Conservation (phyloP, 495 filamentous ascomycete species). For the Parachaetomium inaequale region DNA sequence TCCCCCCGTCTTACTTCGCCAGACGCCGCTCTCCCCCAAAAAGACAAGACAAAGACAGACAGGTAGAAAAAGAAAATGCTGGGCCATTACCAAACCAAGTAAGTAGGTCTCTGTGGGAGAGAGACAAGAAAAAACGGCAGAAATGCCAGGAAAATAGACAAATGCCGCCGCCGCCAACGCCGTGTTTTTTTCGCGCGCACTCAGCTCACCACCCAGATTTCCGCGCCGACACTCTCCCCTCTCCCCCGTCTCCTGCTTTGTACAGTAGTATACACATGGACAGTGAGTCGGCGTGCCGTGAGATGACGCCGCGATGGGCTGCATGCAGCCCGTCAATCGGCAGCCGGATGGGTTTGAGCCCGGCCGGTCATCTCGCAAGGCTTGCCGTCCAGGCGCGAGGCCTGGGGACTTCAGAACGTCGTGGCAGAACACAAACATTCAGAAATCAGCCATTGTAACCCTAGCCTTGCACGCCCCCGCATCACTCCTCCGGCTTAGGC, state of each 20-base stretch:
- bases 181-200: neutral
- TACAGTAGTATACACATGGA: slow-evolving; percentile 19
- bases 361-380: too few species aligned
- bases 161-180: neutral
- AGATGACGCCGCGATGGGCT: neutral
- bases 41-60: neutral
- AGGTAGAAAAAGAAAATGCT: neutral
- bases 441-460: too few species aligned
- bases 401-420: too few species aligned
- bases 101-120: neutral
- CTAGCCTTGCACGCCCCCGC: too few species aligned
- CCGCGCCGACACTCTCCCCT: too few species aligned
- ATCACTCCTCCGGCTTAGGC: neutral
- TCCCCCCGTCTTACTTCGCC: slow-evolving; percentile 11
- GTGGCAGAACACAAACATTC: neutral
- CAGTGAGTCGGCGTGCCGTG: neutral
- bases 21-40: neutral
- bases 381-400: too few species aligned
- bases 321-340: too few species aligned
- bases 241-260: neutral
- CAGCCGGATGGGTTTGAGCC: too few species aligned
- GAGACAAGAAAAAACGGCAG: neutral
- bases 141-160: neutral
- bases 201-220: neutral
- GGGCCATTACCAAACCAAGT: slow-evolving; percentile 1